These are phyloP conservation scores for Chalciporus chontae DNA, from an alignment of 768 basidiomycete species.

Conservation along the genomic window DNA sequence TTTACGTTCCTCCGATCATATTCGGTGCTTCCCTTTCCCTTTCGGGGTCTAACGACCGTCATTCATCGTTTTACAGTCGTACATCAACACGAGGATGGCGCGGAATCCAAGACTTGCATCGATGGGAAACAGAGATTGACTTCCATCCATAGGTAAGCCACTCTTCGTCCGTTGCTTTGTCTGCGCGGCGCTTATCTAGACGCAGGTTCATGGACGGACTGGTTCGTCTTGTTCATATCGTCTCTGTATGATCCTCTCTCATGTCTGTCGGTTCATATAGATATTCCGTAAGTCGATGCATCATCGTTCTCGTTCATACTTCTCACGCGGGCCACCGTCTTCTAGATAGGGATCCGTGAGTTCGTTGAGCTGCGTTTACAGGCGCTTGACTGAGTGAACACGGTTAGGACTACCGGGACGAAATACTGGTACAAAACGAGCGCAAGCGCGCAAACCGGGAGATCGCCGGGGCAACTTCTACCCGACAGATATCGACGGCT, in stretches of 20 bases:
- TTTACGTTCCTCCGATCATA: slow-evolving; percentile 76
- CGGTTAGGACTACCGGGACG: slow-evolving; percentile 27
- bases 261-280: slow-evolving; percentile 27
- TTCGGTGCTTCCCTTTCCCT: slow-evolving; percentile 45
- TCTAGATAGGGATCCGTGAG: slow-evolving; percentile 47
- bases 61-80: slow-evolving; percentile 36
- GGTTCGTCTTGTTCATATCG: slow-evolving; percentile 38
- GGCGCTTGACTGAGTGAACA: background rate
- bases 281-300: slow-evolving; percentile 48
- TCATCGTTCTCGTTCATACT: background rate
- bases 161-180: background rate
- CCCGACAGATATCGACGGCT: slow-evolving; percentile 53
- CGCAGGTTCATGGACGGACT: slow-evolving; percentile 65
- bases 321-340: background rate
- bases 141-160: slow-evolving; percentile 60
- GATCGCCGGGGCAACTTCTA: slow-evolving; percentile 35
- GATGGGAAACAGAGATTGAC: slow-evolving; percentile 83
- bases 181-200: background rate
- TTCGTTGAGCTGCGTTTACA: background rate
- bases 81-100: slow-evolving; percentile 54
- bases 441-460: slow-evolving; percentile 1
- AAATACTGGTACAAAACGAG: slow-evolving; percentile 50
- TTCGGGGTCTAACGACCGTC: background rate
- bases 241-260: slow-evolving; percentile 1
- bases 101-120: slow-evolving; percentile 64